Percentiles rank a stretch among this genome's conserved stretches.
Evolutionary conservation across 1,284 basidiomycete species (phyloP).

Genomic region (Tylopilus sp.): DNA sequence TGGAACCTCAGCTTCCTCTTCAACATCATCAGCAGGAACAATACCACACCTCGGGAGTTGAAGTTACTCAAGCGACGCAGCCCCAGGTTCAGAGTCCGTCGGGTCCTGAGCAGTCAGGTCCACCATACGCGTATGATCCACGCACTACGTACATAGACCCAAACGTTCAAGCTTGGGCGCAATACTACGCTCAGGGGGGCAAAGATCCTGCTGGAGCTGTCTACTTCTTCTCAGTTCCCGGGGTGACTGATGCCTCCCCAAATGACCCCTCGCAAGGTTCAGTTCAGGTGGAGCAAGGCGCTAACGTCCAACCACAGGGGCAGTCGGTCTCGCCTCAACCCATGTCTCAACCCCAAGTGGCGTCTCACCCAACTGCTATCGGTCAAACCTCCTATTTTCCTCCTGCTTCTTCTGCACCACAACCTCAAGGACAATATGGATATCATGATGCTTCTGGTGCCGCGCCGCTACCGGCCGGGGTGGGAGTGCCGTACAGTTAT

Average conservation of each 20-base stretch:
- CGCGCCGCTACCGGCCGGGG: constrained; percentile 4
- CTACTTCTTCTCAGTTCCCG: constrained; percentile 81
- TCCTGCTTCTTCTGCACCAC: constrained; percentile 15
- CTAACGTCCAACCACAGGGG: constrained; percentile 18
- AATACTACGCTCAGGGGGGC: constrained; percentile 82
- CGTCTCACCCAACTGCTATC: constrained; percentile 22
- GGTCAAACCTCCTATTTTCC: constrained; percentile 30
- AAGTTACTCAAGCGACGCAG: constrained; percentile 23
- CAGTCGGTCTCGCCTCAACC: constrained; percentile 33
- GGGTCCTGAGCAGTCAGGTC: constrained; percentile 49
- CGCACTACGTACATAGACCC: constrained; percentile 72
- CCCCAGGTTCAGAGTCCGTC: constrained; percentile 28
- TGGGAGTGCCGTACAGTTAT: constrained; percentile 30
- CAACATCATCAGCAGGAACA: constrained; percentile 36
- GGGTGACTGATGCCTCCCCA: constrained; percentile 60
- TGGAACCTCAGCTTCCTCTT: constrained; percentile 11
- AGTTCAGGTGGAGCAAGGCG: constrained; percentile 16
- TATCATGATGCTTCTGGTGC: constrained; percentile 28
- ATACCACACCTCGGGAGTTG: constrained; percentile 24
- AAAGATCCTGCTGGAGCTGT: constrained; percentile 75
- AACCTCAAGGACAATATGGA: constrained; percentile 34
- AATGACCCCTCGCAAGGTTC: constrained; percentile 16
- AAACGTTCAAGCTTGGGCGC: constrained; percentile 84
- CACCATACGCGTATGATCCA: constrained; percentile 79
- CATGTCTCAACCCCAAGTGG: constrained; percentile 26